Evolutionary conservation across 139 green algal species (phyloP), one percentile per base, ranked within the genome.

Genomic region (Volvox reticuliferus): DNA sequence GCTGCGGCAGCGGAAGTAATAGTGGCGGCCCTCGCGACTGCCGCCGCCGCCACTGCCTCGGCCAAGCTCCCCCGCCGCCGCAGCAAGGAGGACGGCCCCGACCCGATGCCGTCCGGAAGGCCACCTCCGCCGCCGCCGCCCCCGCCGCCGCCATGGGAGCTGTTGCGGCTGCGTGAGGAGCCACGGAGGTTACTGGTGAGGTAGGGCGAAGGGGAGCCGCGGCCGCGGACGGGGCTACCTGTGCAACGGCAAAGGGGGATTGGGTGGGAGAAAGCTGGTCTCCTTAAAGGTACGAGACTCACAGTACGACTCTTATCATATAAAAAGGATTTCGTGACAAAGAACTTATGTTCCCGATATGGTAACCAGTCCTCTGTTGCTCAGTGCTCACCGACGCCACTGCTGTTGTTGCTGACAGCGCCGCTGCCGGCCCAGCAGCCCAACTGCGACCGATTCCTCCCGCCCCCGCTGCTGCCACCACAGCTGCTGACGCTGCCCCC

Each of bases 141-240:
- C 14, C 50, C 36, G 55, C 21, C 32, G 20, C 36, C 55, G 37
- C 68, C 21, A 30, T 30, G 37, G 30, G 37, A 36, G 33, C 24
- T 44, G 81, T 62, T 62, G 50, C n/a, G 36, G 79, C 67, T 44
- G 67, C 88, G 36, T 16, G 44, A 1, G 5, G 17, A 21, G 78
- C 62, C 20, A 65, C 35, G 55, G 87, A 28, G 32, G 87, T 28
- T 67, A 75, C 9, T 85, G 37, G 76, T 50, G 61, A 80, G 68
- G 84, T 89, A 89, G 44, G 84, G 84, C 2, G 36, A 77, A 9
- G 32, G 32, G 30, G 36, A 55, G 2, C 1, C 16, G 32, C 18
- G 17, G 17, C 37, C 37, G 28, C 84, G 84, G 37, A 50, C 84
- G 14, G 84, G 84, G 84, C 84, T 89, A 5, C 37, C 84, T 89